Evolutionary conservation across 768 basidiomycete genomes (phyloP).

Genomic region (Boletus pseudo-olivaceus): DNA sequence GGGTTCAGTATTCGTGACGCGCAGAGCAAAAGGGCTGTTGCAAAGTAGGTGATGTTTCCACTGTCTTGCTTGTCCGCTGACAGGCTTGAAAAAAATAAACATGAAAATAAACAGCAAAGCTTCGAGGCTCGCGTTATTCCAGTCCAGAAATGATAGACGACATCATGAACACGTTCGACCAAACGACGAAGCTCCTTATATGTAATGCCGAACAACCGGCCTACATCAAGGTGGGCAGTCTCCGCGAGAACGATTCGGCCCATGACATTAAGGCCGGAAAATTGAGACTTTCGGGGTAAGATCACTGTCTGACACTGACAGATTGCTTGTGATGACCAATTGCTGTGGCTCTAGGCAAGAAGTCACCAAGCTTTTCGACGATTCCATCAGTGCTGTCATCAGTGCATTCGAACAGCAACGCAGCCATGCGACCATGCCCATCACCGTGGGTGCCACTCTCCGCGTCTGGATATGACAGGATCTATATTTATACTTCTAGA

Average conservation of each 20-base stretch:
- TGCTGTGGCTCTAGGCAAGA: constrained; percentile 25
- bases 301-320: neutral
- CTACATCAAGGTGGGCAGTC: constrained; percentile 38
- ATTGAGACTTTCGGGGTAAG: constrained; percentile 36
- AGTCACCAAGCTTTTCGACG: constrained; percentile 39
- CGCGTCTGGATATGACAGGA: neutral
- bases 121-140: constrained; percentile 26
- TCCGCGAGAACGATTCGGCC: constrained; percentile 29
- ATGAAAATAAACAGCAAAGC: constrained; percentile 14
- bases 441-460: constrained; percentile 26
- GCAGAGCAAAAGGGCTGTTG: constrained; percentile 24
- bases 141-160: constrained; percentile 29
- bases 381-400: constrained; percentile 34
- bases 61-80: neutral
- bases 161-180: constrained; percentile 34
- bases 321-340: neutral
- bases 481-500: neutral
- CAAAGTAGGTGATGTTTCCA: constrained; percentile 23
- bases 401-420: constrained; percentile 31
- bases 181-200: constrained; percentile 37
- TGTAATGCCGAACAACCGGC: constrained; percentile 30
- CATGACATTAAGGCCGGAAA: constrained; percentile 33
- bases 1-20: constrained; percentile 37
- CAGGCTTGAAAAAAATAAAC: neutral
- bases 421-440: constrained; percentile 14